These are phyloP conservation scores for Allomyces arbusculus DNA, from an alignment of 192 early-diverging fungal species.

Conservation along the genomic window DNA sequence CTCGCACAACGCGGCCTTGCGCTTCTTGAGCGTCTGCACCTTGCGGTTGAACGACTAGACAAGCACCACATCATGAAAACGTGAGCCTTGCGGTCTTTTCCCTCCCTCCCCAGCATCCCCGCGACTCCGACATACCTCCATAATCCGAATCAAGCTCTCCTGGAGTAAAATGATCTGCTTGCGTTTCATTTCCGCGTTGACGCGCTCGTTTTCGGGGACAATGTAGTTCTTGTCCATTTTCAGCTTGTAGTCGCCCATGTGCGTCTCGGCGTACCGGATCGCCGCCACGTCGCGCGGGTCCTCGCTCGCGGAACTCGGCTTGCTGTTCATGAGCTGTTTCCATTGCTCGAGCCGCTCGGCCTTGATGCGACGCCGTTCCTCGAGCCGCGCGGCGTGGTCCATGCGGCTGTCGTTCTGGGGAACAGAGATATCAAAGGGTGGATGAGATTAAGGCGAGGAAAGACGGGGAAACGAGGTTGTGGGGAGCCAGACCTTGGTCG, in stretches of 20 bases:
- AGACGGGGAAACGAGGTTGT: too few relatives aligned
- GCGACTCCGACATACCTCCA: constrained; percentile 19
- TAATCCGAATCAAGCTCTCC: constrained; percentile 27
- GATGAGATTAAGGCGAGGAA: too few relatives aligned
- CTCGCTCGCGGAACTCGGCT: constrained; percentile 37
- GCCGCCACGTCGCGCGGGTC: constrained; percentile 34
- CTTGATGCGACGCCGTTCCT: constrained; percentile 29
- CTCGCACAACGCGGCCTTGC: constrained; percentile 1
- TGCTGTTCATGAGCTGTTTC: constrained; percentile 34
- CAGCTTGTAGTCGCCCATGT: constrained; percentile 47
- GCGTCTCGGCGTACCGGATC: constrained; percentile 29
- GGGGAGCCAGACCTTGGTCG: too few relatives aligned
- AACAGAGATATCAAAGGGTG: too few relatives aligned
- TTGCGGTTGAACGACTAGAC: constrained; percentile 1
- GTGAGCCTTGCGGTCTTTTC: too few relatives aligned
- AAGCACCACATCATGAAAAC: too few relatives aligned
- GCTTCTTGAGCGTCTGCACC: neutral
- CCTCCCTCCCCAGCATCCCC: neutral
- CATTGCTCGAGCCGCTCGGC: constrained; percentile 21
- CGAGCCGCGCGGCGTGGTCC: constrained; percentile 7
- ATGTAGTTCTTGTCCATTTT: constrained; percentile 45
- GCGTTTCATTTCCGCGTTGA: constrained; percentile 42
- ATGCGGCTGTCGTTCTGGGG: too few relatives aligned
- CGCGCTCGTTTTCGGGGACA: constrained; percentile 39
- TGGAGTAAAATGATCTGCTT: constrained; percentile 30